Percentiles rank a stretch among this genome's conserved stretches.
These are phyloP conservation scores for Rhypophila decipiens DNA, from an alignment of 495 filamentous ascomycete genomes.

Conservation along the genomic window DNA sequence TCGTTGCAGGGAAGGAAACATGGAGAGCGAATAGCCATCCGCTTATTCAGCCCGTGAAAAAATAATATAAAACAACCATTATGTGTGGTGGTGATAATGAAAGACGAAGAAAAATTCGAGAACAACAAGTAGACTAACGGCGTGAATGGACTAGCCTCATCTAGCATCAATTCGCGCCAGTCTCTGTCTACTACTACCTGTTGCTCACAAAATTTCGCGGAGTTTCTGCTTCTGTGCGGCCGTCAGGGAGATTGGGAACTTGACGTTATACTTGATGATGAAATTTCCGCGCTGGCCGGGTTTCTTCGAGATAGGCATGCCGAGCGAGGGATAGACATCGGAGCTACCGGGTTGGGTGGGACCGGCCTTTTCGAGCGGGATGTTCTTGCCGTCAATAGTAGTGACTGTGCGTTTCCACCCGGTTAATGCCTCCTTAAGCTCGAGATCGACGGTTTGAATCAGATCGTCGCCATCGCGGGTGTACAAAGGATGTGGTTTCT, in stretches of 20 bases:
- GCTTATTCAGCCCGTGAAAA: too few relatives aligned
- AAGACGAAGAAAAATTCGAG: too few relatives aligned
- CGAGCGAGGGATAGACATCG: slow-evolving; percentile 74
- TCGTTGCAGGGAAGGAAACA: too few relatives aligned
- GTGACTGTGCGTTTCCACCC: slow-evolving; percentile 85
- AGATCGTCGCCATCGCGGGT: slow-evolving; percentile 83
- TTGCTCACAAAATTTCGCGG: slow-evolving; percentile 62
- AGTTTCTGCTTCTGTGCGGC: slow-evolving; percentile 68
- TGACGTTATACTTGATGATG: slow-evolving; percentile 83
- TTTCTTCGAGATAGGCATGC: slow-evolving; percentile 91
- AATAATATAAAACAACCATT: too few relatives aligned
- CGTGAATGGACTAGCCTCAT: too few relatives aligned
- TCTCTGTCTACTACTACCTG: too few relatives aligned
- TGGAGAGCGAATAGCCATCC: too few relatives aligned
- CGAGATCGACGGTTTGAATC: slow-evolving; percentile 65
- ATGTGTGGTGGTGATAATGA: too few relatives aligned
- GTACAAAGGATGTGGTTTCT: slow-evolving; percentile 82
- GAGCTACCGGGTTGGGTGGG: slow-evolving; percentile 76
- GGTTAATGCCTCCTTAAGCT: slow-evolving; percentile 93
- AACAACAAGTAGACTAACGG: too few relatives aligned
- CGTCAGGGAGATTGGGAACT: slow-evolving; percentile 75
- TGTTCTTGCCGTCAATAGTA: slow-evolving; percentile 88
- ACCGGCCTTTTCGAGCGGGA: slow-evolving; percentile 67
- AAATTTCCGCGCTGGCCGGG: slow-evolving; percentile 78
- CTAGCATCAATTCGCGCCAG: too few relatives aligned